These are phyloP conservation scores for Penicillium thymicola DNA, from an alignment of 2,329 filamentous ascomycete species.

Conservation along the genomic window DNA sequence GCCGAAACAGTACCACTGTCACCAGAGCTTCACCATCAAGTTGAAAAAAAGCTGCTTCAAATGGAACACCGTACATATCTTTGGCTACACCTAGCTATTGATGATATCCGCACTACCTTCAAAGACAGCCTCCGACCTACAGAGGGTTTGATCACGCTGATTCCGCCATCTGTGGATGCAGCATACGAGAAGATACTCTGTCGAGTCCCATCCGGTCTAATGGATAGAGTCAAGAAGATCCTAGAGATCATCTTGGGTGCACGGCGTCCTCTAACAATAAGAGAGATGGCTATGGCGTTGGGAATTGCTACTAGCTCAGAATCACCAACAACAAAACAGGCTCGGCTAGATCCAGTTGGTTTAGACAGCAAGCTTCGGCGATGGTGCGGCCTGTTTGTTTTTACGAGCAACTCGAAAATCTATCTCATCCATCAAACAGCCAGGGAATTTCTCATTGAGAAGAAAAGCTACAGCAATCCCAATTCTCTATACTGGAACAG, in stretches of 20 bases:
- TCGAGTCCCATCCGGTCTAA: conserved; percentile 1
- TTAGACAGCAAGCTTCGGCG: too few relatives aligned
- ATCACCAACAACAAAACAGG: too few relatives aligned
- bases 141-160: conserved; percentile 3
- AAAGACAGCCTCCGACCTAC: conserved; percentile 7
- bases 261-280: conserved; percentile 12
- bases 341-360: too few relatives aligned
- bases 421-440: conserved; percentile 20
- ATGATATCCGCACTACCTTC: conserved; percentile 10
- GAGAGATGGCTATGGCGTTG: conserved; percentile 14
- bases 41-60: conserved; percentile 15
- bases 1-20: conserved; percentile 1
- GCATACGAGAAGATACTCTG: conserved; percentile 18
- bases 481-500: background rate
- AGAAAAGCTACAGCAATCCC: background rate
- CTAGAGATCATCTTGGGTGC: conserved; percentile 15
- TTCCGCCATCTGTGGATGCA: conserved; percentile 13
- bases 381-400: too few relatives aligned
- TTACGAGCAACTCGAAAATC: conserved; percentile 16
- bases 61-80: conserved; percentile 23
- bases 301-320: background rate
- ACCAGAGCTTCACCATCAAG: background rate
- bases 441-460: conserved; percentile 3
- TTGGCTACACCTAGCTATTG: conserved; percentile 19
- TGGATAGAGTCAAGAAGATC: conserved; percentile 2